Percentiles rank a stretch among this genome's conserved stretches.
phyloP scores from a whole-genome alignment of 805 yeast species.

The Yarrowia osloensis region DNA sequence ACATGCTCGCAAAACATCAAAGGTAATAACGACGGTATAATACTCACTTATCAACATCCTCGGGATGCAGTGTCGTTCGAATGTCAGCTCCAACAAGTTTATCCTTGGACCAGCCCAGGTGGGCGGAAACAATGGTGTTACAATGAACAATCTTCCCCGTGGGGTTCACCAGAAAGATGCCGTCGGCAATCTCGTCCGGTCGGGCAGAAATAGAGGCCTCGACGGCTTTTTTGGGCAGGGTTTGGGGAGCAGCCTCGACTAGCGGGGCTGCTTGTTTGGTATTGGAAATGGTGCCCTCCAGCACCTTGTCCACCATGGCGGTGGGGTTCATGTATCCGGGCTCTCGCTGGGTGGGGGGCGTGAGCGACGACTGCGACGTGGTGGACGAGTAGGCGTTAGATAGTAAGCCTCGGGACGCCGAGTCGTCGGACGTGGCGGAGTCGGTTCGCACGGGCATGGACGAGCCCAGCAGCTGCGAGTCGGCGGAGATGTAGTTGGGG shows the following conservation, averaged over 20 bases:
- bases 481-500: background rate
- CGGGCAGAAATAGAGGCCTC: background rate
- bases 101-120: conserved; percentile 7
- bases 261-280: background rate
- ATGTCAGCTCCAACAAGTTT: conserved; percentile 16
- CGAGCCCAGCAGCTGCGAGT: conserved; percentile 19
- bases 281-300: background rate
- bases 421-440: conserved; percentile 13
- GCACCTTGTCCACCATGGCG: conserved; percentile 15
- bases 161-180: conserved; percentile 13
- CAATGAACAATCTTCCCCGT: conserved; percentile 17
- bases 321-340: conserved; percentile 16
- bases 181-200: conserved; percentile 3
- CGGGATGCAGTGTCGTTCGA: conserved; percentile 10
- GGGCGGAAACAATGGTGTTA: conserved; percentile 5
- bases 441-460: conserved; percentile 6
- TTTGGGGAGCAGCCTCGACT: background rate
- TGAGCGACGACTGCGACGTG: conserved; percentile 2
- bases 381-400: background rate
- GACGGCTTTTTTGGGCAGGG: background rate
- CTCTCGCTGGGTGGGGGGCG: background rate
- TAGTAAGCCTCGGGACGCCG: background rate
- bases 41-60: conserved; percentile 24
- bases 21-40: background rate
- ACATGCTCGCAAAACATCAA: conserved; percentile 14